Evolutionary conservation across 352 stramenopile species (phyloP), one percentile per base, ranked within the genome.

Genomic region (Globisporangium nagaii): DNA sequence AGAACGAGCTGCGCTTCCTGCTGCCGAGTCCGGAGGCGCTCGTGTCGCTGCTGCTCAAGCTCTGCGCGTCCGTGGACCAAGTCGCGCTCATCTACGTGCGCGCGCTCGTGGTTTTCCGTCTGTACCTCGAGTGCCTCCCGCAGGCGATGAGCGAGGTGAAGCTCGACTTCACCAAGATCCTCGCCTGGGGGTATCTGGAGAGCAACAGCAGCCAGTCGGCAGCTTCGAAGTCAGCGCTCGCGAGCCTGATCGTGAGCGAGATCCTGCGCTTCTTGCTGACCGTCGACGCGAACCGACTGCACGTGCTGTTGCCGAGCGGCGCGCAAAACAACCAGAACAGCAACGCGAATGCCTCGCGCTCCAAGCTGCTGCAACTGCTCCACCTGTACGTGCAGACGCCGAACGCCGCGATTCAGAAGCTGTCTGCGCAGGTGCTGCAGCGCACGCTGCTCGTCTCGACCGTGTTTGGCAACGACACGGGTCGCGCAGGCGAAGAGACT

Each of bases 91-190:
- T 91, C 5, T 93, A 93, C 71, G 63, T 88, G 13, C 78, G 84
- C 25, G 75, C 77, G 1, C 70, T 95, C 19, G 77, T 70, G 1
- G 79, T 95, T 0, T 90, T 91, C 43, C 75, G 79, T 4, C 56
- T 88, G 12, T 95, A 95, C 48, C 48, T 91, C 19, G 68, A 84
- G 52, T 90, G 79, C 39, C 60, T 95, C 9, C 81, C 83, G 1
- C 68, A 86, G 12, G 56, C 71, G 2, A 95, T 91, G 80, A 69
- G 70, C 28, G 85, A 95, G 30, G 71, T 88, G 10, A 95, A 95
- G 60, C 70, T 88, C 34, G 85, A 95, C 61, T 83, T 93, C 22
- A 84, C 85, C 11, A 95, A 95, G 66, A 68, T 88, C n/a, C 57
- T 93, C 2, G 60, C 62, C 0, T 91, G 76, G 75, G 60, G 67